Conservation (phyloP, 1,284 basidiomycete species). For the Fomes fomentarius region DNA sequence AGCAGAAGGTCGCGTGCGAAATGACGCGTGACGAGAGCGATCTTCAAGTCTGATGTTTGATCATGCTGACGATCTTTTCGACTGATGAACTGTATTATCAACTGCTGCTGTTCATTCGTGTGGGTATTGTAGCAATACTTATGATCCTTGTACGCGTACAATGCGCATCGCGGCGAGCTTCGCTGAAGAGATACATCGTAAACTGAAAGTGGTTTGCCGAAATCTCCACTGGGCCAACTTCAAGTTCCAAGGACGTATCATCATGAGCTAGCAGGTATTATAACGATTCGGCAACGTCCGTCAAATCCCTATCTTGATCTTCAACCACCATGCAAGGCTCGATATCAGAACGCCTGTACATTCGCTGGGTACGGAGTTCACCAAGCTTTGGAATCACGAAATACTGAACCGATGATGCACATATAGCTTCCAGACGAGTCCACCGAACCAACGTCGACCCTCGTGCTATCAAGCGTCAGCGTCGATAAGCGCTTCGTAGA, state of each 20-base stretch:
- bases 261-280: no score
- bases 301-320: not conserved
- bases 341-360: slow-evolving; percentile 21
- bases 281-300: no score
- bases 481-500: slow-evolving; percentile 21
- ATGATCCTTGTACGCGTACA: no score
- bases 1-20: slow-evolving; percentile 17
- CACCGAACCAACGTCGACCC: slow-evolving; percentile 20
- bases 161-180: no score
- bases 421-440: slow-evolving; percentile 15
- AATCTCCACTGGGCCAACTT: no score
- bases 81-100: no score
- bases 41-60: not conserved
- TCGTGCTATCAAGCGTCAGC: slow-evolving; percentile 22
- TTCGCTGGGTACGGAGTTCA: slow-evolving; percentile 17
- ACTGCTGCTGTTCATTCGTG: no score
- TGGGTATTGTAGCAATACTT: no score
- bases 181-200: no score
- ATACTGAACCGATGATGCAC: not conserved
- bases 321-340: slow-evolving; percentile 5
- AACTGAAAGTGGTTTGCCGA: no score
- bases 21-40: slow-evolving; percentile 10
- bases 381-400: not conserved
- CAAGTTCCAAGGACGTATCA: no score
- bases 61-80: no score